phyloP scores from a whole-genome alignment of 2,329 filamentous ascomycete species.

The Cladosporium colombiae region DNA sequence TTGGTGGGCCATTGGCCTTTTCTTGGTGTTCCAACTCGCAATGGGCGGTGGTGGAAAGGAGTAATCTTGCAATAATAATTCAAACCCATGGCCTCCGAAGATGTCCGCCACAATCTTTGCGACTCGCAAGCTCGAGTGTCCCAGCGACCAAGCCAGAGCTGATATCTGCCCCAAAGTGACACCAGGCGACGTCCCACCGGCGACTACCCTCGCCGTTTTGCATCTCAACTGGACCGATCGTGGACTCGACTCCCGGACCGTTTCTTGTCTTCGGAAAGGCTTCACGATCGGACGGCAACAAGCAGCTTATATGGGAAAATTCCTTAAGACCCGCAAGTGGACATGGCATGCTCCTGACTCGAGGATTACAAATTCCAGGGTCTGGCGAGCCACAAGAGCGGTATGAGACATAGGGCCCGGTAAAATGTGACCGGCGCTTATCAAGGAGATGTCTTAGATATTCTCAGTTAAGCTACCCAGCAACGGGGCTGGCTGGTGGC shows the following conservation, averaged over 20 bases:
- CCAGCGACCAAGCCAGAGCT: neutral
- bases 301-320: neutral
- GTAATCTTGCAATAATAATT: neutral
- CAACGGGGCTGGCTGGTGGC: neutral
- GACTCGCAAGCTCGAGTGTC: neutral
- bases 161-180: neutral
- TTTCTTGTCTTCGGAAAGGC: too few species aligned
- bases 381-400: neutral
- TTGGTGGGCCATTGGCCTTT: slow-evolving; percentile 53
- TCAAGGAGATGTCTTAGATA: neutral
- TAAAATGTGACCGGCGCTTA: neutral
- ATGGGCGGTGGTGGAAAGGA: slow-evolving; percentile 38
- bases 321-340: neutral
- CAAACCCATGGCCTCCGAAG: neutral
- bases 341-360: neutral
- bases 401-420: neutral
- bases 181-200: neutral
- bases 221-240: neutral
- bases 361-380: neutral
- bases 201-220: neutral
- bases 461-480: neutral
- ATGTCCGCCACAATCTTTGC: neutral
- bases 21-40: slow-evolving; percentile 49
- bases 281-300: neutral
- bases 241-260: neutral